These are phyloP conservation scores for Salvia rosmarinus DNA, from an alignment of 257 asterid genomes.

Conservation along the genomic window DNA sequence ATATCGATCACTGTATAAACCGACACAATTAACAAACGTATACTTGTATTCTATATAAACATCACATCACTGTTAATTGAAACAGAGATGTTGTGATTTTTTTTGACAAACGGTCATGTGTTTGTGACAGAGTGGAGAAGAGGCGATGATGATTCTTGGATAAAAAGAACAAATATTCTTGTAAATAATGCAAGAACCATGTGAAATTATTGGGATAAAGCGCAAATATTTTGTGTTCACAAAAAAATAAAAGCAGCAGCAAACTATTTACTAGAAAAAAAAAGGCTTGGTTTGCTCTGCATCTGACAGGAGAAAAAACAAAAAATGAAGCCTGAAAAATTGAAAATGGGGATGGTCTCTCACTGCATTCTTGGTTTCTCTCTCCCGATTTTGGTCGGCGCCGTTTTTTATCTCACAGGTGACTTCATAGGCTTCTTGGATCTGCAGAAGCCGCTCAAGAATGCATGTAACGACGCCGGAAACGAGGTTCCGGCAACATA, in stretches of 20 bases:
- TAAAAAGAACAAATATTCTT: slow-evolving; percentile 22
- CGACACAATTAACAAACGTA: neutral
- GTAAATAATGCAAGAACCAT: slow-evolving; percentile 26
- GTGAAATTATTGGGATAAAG: slow-evolving; percentile 20
- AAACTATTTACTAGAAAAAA: neutral
- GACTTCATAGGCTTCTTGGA: slow-evolving; percentile 1
- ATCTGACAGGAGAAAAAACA: neutral
- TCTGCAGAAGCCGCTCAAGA: neutral
- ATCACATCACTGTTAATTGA: no score
- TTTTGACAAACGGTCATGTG: neutral
- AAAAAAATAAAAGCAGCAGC: neutral
- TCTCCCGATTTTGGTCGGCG: slow-evolving; percentile 11
- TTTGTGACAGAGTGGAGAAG: slow-evolving; percentile 27
- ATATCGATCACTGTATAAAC: neutral
- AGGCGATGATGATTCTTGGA: neutral
- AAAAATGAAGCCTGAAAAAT: slow-evolving; percentile 19
- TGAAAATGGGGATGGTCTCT: slow-evolving; percentile 11
- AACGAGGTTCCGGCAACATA: neutral
- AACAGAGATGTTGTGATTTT: neutral
- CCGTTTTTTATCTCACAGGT: slow-evolving; percentile 14
- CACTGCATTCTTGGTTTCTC: slow-evolving; percentile 23
- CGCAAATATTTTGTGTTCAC: slow-evolving; percentile 19
- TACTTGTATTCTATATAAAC: no score
- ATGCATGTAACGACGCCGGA: neutral
- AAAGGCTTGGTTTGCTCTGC: neutral